Evolutionary conservation across 2,329 filamentous ascomycete species (phyloP), one percentile per base, ranked within the genome.

Genomic region (Penicillium sp.): DNA sequence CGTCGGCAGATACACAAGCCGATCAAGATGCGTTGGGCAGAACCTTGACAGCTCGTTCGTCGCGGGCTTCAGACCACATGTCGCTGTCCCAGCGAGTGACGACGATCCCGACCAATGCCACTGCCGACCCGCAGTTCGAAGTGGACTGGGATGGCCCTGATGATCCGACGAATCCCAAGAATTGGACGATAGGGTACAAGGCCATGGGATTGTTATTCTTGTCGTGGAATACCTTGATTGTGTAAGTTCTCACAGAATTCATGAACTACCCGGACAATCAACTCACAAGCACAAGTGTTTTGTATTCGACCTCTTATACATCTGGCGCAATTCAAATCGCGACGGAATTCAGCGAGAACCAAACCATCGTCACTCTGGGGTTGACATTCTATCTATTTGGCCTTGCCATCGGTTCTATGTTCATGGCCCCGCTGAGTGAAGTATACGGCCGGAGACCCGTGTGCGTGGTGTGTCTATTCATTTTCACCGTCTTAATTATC

Each of bases 261-360:
- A 1, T 17, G 17, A 14, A 6, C 6, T 20, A 17, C 9, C 8
- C 12, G 3, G 11, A 20, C 14, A 12, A 8, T 6, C n/a, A 25
- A 9, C 13, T 26, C 13, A 26, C 13, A 5, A 18, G n/a, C 11
- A 18, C 37, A 64, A n/a, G 70, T 54, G 80, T 87, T 11, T 58
- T 87, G 30, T 86, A 88, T 56, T 86, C 81, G 31, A 92, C 86
- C 0, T 81, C 77, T 35, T 93, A 92, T 58, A 87, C 85, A 1
- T 77, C 80, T 0, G 81, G 80, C 2, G 77, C 84, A 22, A 74
- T 77, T 0, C 80, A 83, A 0, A 76, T 93, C 61, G 76, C 79
- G 54, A 60, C 70, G 10, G 80, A 85, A 35, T 90, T 87, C 50
- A 64, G 72, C 25, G 57, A 67, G 5, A 72, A 68, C 10, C 70